Base-by-base conservation (phyloP, 2,329 filamentous ascomycete genomes). In the Phialemoniopsis sp. region DNA sequence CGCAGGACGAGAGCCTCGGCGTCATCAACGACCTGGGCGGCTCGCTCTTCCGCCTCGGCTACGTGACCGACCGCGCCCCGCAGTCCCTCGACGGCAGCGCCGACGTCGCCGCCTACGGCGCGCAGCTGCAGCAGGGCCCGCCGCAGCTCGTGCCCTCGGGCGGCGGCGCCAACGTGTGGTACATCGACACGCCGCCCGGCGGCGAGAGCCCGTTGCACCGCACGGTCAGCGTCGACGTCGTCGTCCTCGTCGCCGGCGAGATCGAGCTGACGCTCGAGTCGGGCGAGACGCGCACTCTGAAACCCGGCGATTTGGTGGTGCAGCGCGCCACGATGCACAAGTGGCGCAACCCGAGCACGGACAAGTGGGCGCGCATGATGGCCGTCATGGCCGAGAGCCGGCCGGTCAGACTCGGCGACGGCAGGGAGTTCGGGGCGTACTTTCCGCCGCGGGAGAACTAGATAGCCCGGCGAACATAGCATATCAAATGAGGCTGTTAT, bases 141-240 rank as follows among this genome's bases (percentile, higher is more conserved):
- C 8, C 3, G 12, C 45, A 39, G 31, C 34, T 29, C 8, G n/a
- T 29, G 2, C 30, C 34, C 29, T 37, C 42, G 26, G 21, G 21
- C 5, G 64, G 62, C 37, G 53, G 53, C 16, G 66, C 62, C 0
- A 61, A 70, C 1, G 59, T 63, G 12, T 63, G 68, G 2, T 56
- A 64, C 35, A 67, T 73, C 13, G 70, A 74, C 47, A 70, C 73
- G 41, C 59, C 63, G 0, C 70, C 70, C 1, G 60, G 59, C 3
- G 59, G 61, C 34, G 51, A 52, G 13, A 60, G 58, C 29, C 50
- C 62, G 6, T 67, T 72, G 58, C 71, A 74, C 41, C 61, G 70
- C 10, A 73, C 71, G 0, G 59, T 66, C 44, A 68, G 62, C 36
- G 52, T 74, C 6, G 71, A 74, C 43, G 73, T 67, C 38, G 71